Base-by-base conservation (phyloP, 805 yeast species). In the Wickerhamomyces bovis region DNA sequence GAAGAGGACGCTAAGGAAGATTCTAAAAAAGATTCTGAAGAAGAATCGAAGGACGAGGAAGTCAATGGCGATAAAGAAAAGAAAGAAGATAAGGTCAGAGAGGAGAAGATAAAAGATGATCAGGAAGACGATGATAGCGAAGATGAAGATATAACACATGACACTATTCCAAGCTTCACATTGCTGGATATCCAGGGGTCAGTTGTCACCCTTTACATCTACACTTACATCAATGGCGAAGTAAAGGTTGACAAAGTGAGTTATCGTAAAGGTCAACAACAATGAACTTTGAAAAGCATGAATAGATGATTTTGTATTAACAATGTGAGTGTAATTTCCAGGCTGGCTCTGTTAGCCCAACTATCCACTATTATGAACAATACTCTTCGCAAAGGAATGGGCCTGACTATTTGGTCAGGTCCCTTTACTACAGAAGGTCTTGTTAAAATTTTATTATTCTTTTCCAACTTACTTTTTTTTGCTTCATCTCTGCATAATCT, bases 171-270 rank as follows among this genome's bases (percentile, higher is more conserved):
- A 5, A 86, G 96, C 45, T 92, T 94, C 64, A 89, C 96, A 58
- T 71, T 92, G 28, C 61, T 92, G 53, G 98, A 94, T 58, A 78
- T 89, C n/a, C 88, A 85, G 58, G 92, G 87, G 0, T 65, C 81
- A 0, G 76, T 77, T 2, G 84, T 96, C 54, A 85, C 90, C 1
- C 71, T 90, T 23, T 94, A 85, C 66, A 85, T 94, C 49, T 94
- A 94, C 71, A 85, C 94, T 11, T 72, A 82, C 56, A 71, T 85
- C 38, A 83, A 81, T 51, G 89, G 83, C 2, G 95, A 89, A 49
- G 90, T 94, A 30, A 87, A 86, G 62, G 97, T 94, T 18, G 97
- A 92, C 62, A 89, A 89, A 66, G 85, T 88, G 40, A 77, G 78
- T 23, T 84, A 81, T 57, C 69, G 82, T 38, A 82, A 81, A 59